Base-by-base conservation (phyloP, 1,284 basidiomycete genomes). In the Pterulicium gracile region DNA sequence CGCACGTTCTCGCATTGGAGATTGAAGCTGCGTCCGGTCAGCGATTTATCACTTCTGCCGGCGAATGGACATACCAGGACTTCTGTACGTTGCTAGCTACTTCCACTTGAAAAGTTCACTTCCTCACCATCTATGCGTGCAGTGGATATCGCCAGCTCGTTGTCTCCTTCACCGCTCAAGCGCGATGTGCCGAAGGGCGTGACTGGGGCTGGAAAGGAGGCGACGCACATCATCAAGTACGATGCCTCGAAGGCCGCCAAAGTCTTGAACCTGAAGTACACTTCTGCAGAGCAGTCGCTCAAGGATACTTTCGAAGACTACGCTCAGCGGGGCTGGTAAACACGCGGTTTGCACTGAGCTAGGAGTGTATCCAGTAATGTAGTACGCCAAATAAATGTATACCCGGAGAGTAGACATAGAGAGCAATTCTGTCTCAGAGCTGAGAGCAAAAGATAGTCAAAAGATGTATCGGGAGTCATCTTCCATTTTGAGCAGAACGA, bases 21-120 rank as follows among this genome's bases (percentile, higher is more conserved):
- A 42, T 12, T 12, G 15, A 21, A 15, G 40, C 34, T 20, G 50
- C 50, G 1, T 43, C 48, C 13, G 50, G 50, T 12, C 45, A 51
- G 23, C 24, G 50, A n/a, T 45, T 51, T 15, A 49, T 51, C 42
- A 35, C 49, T n/a, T 49, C 44, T 36, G 50, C 50, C 14, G 48
- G 46, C n/a, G 7, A 7, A 7, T 41, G 13, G 39, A 41, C 19
- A 17, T 41, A 41, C 39, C 39, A 41, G 10, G 39, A 20, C 18
- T 41, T 15, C 39, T 41, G 39, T n/a, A 41, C 7, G 39, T 20
- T 19, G 18, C 39, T n/a, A 7, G 10, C n/a, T 32, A n/a, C 7
- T 32, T n/a, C n/a, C n/a, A n/a, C n/a, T n/a, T 10, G 7, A 41
- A 7, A 41, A 41, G 10, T n/a, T 41, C 39, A 10, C 13, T 20